phyloP scores from a whole-genome alignment of 805 yeast species.

The Saccharomycopsis babjevae region DNA sequence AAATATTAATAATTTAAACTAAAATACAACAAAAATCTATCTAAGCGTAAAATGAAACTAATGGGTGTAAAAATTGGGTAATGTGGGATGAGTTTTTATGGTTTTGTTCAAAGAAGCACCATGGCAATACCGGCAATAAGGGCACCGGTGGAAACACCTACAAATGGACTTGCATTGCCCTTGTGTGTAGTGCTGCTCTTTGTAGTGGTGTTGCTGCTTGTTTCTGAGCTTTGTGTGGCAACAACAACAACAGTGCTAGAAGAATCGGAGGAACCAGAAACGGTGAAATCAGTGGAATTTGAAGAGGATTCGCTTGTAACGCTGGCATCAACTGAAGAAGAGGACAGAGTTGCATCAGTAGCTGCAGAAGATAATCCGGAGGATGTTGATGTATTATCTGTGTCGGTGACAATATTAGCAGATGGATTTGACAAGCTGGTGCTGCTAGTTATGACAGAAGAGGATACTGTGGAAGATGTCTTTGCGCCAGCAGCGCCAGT shows the following conservation, averaged over 20 bases:
- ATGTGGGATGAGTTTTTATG: neutral
- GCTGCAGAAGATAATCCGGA: neutral
- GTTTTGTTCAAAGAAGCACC: neutral
- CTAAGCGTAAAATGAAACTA: neutral
- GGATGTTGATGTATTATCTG: neutral
- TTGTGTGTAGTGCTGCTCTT: neutral
- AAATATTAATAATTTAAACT: neutral
- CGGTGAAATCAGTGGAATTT: neutral
- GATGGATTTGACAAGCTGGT: too few species aligned
- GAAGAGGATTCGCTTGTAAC: neutral
- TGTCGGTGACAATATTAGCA: neutral
- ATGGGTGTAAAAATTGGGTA: neutral
- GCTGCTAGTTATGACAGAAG: neutral
- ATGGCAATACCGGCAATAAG: conserved; percentile 8
- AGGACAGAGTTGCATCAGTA: neutral
- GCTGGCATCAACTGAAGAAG: neutral
- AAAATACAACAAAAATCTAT: neutral
- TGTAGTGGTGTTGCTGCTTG: neutral
- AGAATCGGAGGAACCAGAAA: neutral
- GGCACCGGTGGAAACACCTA: conserved; percentile 1
- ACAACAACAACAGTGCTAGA: neutral
- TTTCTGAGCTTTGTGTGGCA: neutral
- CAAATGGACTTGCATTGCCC: neutral
- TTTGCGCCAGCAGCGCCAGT: neutral
- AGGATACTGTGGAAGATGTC: neutral